Conservation (phyloP, 2,329 filamentous ascomycete genomes). For the Cadophora malorum region DNA sequence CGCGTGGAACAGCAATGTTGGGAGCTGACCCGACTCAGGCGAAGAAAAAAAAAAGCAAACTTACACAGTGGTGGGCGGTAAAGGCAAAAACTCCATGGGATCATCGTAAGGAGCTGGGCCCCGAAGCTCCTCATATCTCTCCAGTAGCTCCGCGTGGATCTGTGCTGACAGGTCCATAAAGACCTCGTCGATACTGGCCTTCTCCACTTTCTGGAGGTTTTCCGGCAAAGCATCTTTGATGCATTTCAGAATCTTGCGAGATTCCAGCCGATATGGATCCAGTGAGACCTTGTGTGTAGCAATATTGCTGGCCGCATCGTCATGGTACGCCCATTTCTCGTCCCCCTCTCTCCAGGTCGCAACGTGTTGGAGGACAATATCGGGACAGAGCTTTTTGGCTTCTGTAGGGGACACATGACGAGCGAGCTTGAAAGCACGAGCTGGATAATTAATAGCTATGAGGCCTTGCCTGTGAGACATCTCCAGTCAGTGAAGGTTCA, state of each 20-base stretch:
- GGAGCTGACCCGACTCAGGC: not conserved
- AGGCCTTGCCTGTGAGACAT: conserved; percentile 72
- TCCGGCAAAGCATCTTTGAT: conserved; percentile 77
- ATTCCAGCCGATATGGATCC: conserved; percentile 88
- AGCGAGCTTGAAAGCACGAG: conserved; percentile 78
- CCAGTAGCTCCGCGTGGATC: conserved; percentile 75
- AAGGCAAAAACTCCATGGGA: conserved; percentile 71
- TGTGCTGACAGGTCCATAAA: conserved; percentile 91
- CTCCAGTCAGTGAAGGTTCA: not conserved
- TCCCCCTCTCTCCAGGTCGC: conserved; percentile 95
- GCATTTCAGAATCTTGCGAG: conserved; percentile 77
- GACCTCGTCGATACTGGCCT: conserved; percentile 94
- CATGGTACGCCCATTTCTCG: conserved; percentile 87
- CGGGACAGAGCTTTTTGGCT: conserved; percentile 84
- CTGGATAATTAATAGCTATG: conserved; percentile 96
- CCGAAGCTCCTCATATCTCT: conserved; percentile 76
- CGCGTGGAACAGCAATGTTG: not conserved
- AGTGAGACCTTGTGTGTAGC: conserved; percentile 91
- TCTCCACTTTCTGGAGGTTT: conserved; percentile 78
- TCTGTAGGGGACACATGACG: conserved; percentile 81
- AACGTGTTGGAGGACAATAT: conserved; percentile 87
- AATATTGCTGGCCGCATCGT: conserved; percentile 80
- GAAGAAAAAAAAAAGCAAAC: conserved; percentile 1
- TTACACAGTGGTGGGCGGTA: conserved; percentile 69
- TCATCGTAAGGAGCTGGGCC: conserved; percentile 76